Percentiles rank a stretch among this genome's conserved stretches.
Conservation (phyloP, 2,329 filamentous ascomycete species). For the Sporothrix pallida region DNA sequence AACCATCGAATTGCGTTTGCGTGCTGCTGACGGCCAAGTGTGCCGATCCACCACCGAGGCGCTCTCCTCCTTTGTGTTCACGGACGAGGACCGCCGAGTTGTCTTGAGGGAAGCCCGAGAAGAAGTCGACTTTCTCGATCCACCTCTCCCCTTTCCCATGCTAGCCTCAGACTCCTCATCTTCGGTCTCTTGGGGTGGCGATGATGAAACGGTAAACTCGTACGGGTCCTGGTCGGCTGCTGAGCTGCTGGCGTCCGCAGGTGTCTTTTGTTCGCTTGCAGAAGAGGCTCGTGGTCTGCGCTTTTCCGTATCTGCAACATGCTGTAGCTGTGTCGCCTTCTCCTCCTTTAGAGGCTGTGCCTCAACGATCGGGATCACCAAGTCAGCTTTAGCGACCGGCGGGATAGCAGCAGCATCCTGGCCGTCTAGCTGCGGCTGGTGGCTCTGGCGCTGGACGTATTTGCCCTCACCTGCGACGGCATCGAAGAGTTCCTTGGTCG, state of each 20-base stretch:
- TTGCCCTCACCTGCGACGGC: slow-evolving; percentile 72
- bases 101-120: slow-evolving; percentile 19
- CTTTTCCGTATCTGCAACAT: slow-evolving; percentile 42
- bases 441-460: slow-evolving; percentile 46
- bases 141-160: neutral
- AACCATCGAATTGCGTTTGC: slow-evolving; percentile 54
- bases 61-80: slow-evolving; percentile 22
- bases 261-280: neutral
- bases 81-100: slow-evolving; percentile 31
- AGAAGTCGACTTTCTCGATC: neutral
- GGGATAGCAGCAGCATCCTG: neutral
- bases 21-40: slow-evolving; percentile 39
- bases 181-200: slow-evolving; percentile 38
- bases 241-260: neutral
- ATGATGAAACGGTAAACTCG: slow-evolving; percentile 59
- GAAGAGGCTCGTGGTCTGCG: neutral
- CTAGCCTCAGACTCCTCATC: slow-evolving; percentile 24
- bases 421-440: slow-evolving; percentile 15
- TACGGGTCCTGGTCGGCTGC: slow-evolving; percentile 54
- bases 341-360: neutral
- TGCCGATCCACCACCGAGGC: slow-evolving; percentile 35
- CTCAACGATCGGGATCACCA: neutral
- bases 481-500: slow-evolving; percentile 76
- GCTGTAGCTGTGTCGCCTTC: slow-evolving; percentile 24
- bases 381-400: neutral